Percentiles rank a stretch among this genome's conserved stretches.
phyloP scores from a whole-genome alignment of 1,139 yeast species.

The Geotrichum phurueaensis region DNA sequence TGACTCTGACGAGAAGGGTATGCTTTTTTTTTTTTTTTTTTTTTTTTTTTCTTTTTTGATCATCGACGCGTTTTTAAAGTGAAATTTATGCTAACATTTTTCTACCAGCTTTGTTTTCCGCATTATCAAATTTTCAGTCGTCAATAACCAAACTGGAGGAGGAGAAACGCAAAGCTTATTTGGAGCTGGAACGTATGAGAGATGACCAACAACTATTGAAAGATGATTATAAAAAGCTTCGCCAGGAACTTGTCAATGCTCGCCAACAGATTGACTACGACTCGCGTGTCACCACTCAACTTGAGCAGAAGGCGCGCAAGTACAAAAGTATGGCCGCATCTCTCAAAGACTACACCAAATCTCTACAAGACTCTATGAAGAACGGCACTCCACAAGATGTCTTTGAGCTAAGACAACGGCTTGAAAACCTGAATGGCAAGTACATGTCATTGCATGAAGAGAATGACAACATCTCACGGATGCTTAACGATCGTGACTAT shows the following conservation, averaged over 20 bases:
- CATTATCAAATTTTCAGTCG: conserved; percentile 26
- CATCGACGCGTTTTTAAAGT: not conserved
- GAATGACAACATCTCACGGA: not conserved
- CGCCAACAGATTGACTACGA: conserved; percentile 13
- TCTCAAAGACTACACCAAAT: conserved; percentile 18
- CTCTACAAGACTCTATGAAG: conserved; percentile 15
- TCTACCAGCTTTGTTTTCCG: conserved; percentile 23
- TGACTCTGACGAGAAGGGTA: conserved; percentile 27
- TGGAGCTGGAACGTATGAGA: conserved; percentile 10
- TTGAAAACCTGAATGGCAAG: conserved; percentile 4
- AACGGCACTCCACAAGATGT: conserved; percentile 11
- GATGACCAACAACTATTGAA: conserved; percentile 17
- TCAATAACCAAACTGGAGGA: conserved; percentile 25
- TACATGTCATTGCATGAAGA: not conserved
- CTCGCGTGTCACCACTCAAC: conserved; percentile 10
- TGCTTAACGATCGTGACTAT: not conserved
- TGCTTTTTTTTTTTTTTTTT: not conserved
- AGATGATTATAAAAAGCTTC: conserved; percentile 18
- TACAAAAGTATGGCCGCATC: conserved; percentile 21
- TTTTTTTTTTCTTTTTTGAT: not conserved
- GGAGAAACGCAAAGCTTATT: conserved; percentile 18
- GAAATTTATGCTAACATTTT: not conserved
- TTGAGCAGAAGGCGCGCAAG: conserved; percentile 23
- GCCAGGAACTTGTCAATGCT: conserved; percentile 14
- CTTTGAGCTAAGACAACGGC: conserved; percentile 14